Percentiles rank a stretch among this genome's conserved stretches.
These are phyloP conservation scores for Iris macrosiphon DNA, from an alignment of 106 monocot species.

Conservation along the genomic window DNA sequence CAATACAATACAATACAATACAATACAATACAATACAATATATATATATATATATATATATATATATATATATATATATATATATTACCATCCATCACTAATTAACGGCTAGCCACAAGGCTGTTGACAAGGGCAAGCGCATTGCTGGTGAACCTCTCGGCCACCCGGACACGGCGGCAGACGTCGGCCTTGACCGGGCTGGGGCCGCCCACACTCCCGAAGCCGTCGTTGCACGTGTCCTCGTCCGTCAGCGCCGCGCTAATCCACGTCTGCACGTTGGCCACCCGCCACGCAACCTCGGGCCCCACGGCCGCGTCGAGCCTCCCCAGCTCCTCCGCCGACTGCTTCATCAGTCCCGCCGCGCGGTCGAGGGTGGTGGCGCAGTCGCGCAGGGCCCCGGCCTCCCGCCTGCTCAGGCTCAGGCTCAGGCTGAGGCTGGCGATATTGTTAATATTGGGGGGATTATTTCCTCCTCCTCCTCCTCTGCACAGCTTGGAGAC, in stretches of 20 bases:
- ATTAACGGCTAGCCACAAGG: too few species aligned
- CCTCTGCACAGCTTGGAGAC: background rate
- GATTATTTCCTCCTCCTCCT: too few species aligned
- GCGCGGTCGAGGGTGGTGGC: slow-evolving; percentile 15
- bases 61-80: too few species aligned
- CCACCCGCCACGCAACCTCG: slow-evolving; percentile 22
- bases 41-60: too few species aligned
- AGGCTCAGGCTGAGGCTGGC: background rate
- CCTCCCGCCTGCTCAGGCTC: background rate
- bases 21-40: too few species aligned
- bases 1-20: too few species aligned
- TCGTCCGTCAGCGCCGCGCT: slow-evolving; percentile 66
- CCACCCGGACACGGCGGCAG: slow-evolving; percentile 4
- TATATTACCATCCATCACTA: too few species aligned
- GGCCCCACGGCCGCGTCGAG: slow-evolving; percentile 8
- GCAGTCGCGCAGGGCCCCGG: slow-evolving; percentile 34
- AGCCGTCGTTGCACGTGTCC: slow-evolving; percentile 52
- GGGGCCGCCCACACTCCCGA: background rate
- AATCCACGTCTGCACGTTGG: slow-evolving; percentile 65
- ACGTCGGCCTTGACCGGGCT: slow-evolving; percentile 11
- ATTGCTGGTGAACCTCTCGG: slow-evolving; percentile 41
- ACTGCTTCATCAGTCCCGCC: slow-evolving; percentile 17
- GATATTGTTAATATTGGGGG: too few species aligned
- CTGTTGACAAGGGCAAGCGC: slow-evolving; percentile 59
- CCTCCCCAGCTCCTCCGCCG: slow-evolving; percentile 15